Evolutionary conservation across 352 stramenopile species (phyloP).

Genomic region (Phytophthora tentaculata): DNA sequence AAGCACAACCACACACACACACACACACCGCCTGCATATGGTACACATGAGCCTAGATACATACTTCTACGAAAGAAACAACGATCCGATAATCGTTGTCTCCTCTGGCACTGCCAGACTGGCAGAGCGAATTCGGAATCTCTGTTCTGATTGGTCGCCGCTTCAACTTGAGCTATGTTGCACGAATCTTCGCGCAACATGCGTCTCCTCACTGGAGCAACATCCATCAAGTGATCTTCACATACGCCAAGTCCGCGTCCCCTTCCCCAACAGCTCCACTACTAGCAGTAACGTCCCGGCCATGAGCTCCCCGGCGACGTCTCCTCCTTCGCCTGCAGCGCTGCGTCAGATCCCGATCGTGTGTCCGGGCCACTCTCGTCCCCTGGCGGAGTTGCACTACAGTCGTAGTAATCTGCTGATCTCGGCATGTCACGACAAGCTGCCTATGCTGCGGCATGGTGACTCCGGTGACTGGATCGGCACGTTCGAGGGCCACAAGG

Average conservation of each 20-base stretch:
- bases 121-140: too few relatives aligned
- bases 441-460: slow-evolving; percentile 86
- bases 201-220: not conserved
- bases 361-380: slow-evolving; percentile 84
- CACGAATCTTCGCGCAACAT: not conserved
- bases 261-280: not conserved
- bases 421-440: slow-evolving; percentile 89
- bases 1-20: too few relatives aligned
- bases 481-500: slow-evolving; percentile 98
- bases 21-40: too few relatives aligned
- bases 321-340: slow-evolving; percentile 52
- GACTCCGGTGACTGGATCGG: slow-evolving; percentile 96
- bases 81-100: too few relatives aligned
- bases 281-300: not conserved
- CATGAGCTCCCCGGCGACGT: slow-evolving; percentile 25
- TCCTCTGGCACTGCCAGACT: too few relatives aligned
- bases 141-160: too few relatives aligned
- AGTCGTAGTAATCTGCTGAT: slow-evolving; percentile 73
- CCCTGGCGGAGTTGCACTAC: slow-evolving; percentile 82
- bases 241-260: slow-evolving; percentile 25
- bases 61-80: too few relatives aligned
- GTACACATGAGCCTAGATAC: too few relatives aligned
- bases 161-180: not conserved
- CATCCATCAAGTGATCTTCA: slow-evolving; percentile 8
- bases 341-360: slow-evolving; percentile 89